Evolutionary conservation across 2,329 filamentous ascomycete genomes (phyloP), one percentile per base, ranked within the genome.

Genomic region (Trichoderma sp.): DNA sequence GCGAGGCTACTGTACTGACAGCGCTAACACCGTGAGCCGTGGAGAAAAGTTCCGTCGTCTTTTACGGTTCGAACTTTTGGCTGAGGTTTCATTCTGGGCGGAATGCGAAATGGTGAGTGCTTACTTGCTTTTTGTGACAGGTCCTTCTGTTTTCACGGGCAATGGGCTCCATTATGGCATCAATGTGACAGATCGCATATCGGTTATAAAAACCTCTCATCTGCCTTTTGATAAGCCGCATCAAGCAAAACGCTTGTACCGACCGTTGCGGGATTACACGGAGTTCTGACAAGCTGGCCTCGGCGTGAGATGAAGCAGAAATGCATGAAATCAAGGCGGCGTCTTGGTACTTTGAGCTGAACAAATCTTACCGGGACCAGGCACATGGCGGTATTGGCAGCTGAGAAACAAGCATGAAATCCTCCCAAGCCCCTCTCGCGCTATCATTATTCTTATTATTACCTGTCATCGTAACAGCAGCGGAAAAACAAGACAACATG

Each of bases 151-250:
- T 36, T 30, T 53, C 39, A 47, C 58, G 6, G 32, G 15, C 39
- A 62, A 70, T 62, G 67, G 66, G 56, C 66, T 51, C 56, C 66
- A 62, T 69, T 28, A 14, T 61, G 57, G 39, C 57, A 36, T 70
- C 43, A 62, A 70, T 70, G 56, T 69, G 67, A 70, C 57, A 70
- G 57, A 70, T 70, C 66, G 56, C 39, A 60, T 69, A 36, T 51
- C 56, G 56, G 66, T 15, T 26, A 51, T 34, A 34, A 36, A 36
- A 51, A 21, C 26, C 26, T 69, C 30, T 58, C 36, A 39, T 70
- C 36, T 62, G 30, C 39, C 7, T 15, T 8, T 62, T 51, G 15
- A 53, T n/a, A 34, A 69, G 56, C 66, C 56, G 57, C 56, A 21
- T 60, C 30, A 60, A 14, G 11, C 14, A 24, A 43, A 43, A 60